Evolutionary conservation across 257 asterid species (phyloP), one percentile per base, ranked within the genome.

Genomic region (Nicotiana noctiflora): DNA sequence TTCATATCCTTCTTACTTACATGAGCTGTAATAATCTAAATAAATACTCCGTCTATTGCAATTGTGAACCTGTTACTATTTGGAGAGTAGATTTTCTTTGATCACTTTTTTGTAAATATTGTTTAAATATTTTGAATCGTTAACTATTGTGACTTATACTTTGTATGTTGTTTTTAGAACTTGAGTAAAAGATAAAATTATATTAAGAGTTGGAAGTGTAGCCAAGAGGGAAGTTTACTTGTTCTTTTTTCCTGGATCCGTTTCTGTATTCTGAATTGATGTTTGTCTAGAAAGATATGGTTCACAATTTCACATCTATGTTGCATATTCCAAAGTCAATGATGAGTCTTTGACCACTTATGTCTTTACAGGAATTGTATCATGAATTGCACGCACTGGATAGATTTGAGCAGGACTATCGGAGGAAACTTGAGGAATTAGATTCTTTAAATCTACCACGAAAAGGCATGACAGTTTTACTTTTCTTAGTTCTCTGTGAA

Each of bases 331-430:
- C 55, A 66, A 18, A 72, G 57, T 59, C 44, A 25, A 7, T 66
- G 67, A 77, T 75, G 84, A 67, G 83, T 70, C 82, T 25, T 79
- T 79, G 60, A 80, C 61, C 82, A 78, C 27, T 84, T 65, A 31
- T 80, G 65, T 66, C 27, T 79, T 44, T 91, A 88, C 93, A 96
- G 99, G 99, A 96, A 86, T 81, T 96, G 84, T 96, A 96, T 87
- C 99, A 96, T 29, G 99, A 96, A 86, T 80, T 90, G 80, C 99
- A 94, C 79, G 92, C 98, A 75, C 86, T 96, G 89, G 98, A 92
- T 82, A 91, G 98, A 85, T 96, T 96, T 79, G 92, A 93, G 46
- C 97, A 90, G 87, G 99, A 96, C 89, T 94, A 96, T 88, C 91
- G 88, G 63, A 90, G 92, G 70, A 93, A 96, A 87, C 85, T 93